phyloP scores from a whole-genome alignment of 495 filamentous ascomycete species.

The Mytilinidion resinicola region DNA sequence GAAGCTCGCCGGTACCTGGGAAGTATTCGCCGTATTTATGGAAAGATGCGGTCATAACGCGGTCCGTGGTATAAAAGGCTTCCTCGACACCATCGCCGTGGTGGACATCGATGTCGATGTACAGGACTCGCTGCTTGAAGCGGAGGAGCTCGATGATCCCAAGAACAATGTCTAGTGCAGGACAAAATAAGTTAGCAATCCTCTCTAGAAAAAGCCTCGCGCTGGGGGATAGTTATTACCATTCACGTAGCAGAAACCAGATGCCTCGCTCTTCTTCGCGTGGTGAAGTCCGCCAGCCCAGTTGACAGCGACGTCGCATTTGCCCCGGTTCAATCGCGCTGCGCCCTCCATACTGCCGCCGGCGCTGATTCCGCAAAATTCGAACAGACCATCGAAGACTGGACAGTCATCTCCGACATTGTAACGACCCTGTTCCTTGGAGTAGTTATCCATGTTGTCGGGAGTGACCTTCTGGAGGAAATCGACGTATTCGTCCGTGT shows the following conservation, averaged over 20 bases:
- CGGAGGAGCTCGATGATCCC: constrained; percentile 94
- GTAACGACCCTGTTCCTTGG: constrained; percentile 91
- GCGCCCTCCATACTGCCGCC: constrained; percentile 97
- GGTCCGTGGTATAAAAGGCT: constrained; percentile 94
- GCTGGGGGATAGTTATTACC: constrained; percentile 46
- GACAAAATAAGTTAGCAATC: constrained; percentile 1
- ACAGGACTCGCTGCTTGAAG: constrained; percentile 87
- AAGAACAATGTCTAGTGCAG: constrained; percentile 76
- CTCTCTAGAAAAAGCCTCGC: not conserved
- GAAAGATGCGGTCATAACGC: constrained; percentile 97
- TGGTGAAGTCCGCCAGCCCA: constrained; percentile 98
- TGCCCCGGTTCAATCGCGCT: constrained; percentile 80
- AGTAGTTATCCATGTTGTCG: constrained; percentile 94
- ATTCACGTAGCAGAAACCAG: constrained; percentile 97
- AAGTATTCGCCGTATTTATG: constrained; percentile 99
- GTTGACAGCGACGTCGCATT: constrained; percentile 95
- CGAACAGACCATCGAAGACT: constrained; percentile 94
- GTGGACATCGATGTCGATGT: constrained; percentile 98
- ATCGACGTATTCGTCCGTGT: constrained; percentile 98
- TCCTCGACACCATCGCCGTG: constrained; percentile 98
- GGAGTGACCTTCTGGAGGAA: constrained; percentile 94
- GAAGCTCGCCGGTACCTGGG: constrained; percentile 90
- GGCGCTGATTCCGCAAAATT: constrained; percentile 96
- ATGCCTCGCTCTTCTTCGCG: constrained; percentile 94
- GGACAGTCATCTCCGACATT: constrained; percentile 98